A percentile compares a stretch with the other conserved stretches of the same genome.
Evolutionary conservation across 768 basidiomycete species (phyloP).

Genomic region (Podaxis sp.): DNA sequence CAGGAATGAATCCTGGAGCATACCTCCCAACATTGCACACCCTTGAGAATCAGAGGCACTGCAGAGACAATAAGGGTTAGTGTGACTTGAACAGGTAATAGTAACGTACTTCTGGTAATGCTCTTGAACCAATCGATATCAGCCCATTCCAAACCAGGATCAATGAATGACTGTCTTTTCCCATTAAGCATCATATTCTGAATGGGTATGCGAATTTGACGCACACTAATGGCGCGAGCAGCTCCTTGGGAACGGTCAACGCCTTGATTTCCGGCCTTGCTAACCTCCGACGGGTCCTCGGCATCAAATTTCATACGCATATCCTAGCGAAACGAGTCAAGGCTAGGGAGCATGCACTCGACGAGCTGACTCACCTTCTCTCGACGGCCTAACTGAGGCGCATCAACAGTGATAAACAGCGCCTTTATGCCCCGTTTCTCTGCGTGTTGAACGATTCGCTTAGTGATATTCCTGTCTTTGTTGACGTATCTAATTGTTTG

Average conservation of each 20-base stretch:
- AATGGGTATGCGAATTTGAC: slow-evolving; percentile 5
- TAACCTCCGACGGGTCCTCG: slow-evolving; percentile 57
- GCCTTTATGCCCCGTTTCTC: slow-evolving; percentile 88
- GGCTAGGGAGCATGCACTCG: not conserved
- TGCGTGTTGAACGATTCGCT: slow-evolving; percentile 85
- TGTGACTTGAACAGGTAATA: slow-evolving; percentile 25
- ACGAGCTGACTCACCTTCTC: slow-evolving; percentile 52
- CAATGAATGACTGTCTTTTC: slow-evolving; percentile 79
- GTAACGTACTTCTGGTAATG: slow-evolving; percentile 62
- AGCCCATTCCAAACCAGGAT: slow-evolving; percentile 83
- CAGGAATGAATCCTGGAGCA: slow-evolving; percentile 11
- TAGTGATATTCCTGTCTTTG: slow-evolving; percentile 80
- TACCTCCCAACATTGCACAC: slow-evolving; percentile 82
- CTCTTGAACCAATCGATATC: slow-evolving; percentile 80
- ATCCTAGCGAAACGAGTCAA: slow-evolving; percentile 39
- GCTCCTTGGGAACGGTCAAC: slow-evolving; percentile 89
- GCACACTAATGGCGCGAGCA: slow-evolving; percentile 86
- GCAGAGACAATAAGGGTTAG: not conserved
- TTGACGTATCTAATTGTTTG: slow-evolving; percentile 71
- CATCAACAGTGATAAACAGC: slow-evolving; percentile 96
- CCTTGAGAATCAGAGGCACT: slow-evolving; percentile 92
- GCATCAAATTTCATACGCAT: slow-evolving; percentile 97
- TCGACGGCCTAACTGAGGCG: slow-evolving; percentile 90
- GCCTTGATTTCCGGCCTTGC: slow-evolving; percentile 43
- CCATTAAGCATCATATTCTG: not conserved